A percentile compares a stretch with the other conserved stretches of the same genome.
These are phyloP conservation scores for Gaeumannomyces tritici DNA, from an alignment of 2,329 filamentous ascomycete species.

Conservation along the genomic window DNA sequence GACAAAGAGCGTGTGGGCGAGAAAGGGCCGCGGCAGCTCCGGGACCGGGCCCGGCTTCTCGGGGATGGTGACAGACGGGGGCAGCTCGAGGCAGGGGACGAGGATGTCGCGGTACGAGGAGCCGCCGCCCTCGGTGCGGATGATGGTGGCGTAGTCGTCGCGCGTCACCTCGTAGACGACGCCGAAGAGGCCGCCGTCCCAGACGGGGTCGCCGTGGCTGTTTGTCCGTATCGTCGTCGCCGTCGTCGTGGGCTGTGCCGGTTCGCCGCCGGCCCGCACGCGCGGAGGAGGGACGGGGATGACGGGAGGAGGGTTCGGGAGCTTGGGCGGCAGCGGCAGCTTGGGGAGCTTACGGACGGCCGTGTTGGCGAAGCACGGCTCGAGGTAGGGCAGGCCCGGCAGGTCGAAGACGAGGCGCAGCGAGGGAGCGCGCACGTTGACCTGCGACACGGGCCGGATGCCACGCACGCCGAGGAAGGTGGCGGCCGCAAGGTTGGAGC, in stretches of 20 bases:
- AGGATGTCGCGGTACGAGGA: slow-evolving; percentile 75
- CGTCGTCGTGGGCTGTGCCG: neutral
- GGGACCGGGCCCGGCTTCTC: slow-evolving; percentile 50
- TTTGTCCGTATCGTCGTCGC: slow-evolving; percentile 14
- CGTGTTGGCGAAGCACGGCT: slow-evolving; percentile 89
- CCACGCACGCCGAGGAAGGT: slow-evolving; percentile 72
- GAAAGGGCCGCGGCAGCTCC: slow-evolving; percentile 52
- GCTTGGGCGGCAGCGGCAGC: slow-evolving; percentile 20
- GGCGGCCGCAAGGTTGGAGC: slow-evolving; percentile 74
- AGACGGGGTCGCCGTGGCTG: slow-evolving; percentile 44
- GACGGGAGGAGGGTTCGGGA: slow-evolving; percentile 11
- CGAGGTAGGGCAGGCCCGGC: slow-evolving; percentile 72
- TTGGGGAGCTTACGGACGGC: slow-evolving; percentile 46
- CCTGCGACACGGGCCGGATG: slow-evolving; percentile 69
- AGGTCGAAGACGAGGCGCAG: slow-evolving; percentile 77
- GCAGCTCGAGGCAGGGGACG: slow-evolving; percentile 66
- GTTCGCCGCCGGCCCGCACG: too few species aligned
- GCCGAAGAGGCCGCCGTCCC: slow-evolving; percentile 78
- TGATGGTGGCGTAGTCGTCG: slow-evolving; percentile 73
- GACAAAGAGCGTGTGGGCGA: slow-evolving; percentile 77
- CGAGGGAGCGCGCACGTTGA: slow-evolving; percentile 74
- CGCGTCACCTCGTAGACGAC: slow-evolving; percentile 92
- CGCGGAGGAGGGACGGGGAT: slow-evolving; percentile 9
- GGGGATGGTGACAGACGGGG: slow-evolving; percentile 49
- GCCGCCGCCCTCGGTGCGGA: slow-evolving; percentile 84